Base-by-base conservation (phyloP, 257 asterid species). In the Solanum etuberosum region DNA sequence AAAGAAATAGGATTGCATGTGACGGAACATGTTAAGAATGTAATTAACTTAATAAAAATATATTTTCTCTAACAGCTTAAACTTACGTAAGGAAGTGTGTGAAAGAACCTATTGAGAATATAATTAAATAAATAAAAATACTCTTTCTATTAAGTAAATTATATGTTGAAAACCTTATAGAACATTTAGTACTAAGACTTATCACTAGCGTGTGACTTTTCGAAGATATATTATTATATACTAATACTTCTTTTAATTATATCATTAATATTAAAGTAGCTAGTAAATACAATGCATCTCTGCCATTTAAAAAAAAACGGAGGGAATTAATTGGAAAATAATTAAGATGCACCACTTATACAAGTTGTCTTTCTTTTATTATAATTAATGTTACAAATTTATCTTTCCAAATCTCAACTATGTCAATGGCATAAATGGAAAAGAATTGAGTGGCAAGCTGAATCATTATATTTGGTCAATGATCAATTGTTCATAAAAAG, bases 121-220 rank as follows among this genome's bases (percentile, higher is more conserved):
- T 67, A 27, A 67, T 27, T 0, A 13, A 67, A 2, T 67, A 27
- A 65, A 27, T 27, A 67, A 67, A 6, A 4, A 0, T 27, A 27
- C 4, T 3, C 2, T 1, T 67, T 27, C 5, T 27, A n/a, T n/a
- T n/a, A n/a, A n/a, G n/a, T n/a, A n/a, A n/a, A n/a, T n/a, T n/a
- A n/a, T n/a, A n/a, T 42, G 48, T 42, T 42, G 48, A 43, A 43
- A 43, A 43, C 48, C 15, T 15, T n/a, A 61, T 9, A n/a, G 31
- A 9, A n/a, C 31, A n/a, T 63, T n/a, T 63, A n/a, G 31, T 63
- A 63, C 32, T 63, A n/a, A n/a, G 32, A 63, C 31, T 63, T 63
- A 63, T 63, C 71, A 63, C 32, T 63, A 65, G 43, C 15, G 88
- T 74, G 46, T 83, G 88, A 86, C 86, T 86, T 86, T 61, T 80